Evolutionary conservation across 805 yeast species (phyloP).

Genomic region (Komagataella pastoris): DNA sequence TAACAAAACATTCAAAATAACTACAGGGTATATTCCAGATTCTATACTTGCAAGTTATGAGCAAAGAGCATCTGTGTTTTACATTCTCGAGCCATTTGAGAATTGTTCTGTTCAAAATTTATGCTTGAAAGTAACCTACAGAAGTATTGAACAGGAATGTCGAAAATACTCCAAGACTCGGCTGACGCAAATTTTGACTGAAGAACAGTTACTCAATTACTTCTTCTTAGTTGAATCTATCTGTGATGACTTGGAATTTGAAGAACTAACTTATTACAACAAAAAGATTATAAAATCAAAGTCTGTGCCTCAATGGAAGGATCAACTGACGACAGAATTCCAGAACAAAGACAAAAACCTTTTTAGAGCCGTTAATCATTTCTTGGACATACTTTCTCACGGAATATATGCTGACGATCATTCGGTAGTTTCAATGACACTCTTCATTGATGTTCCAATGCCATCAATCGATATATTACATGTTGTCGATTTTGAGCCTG

Average conservation of each 20-base stretch:
- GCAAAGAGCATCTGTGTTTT: conserved; percentile 57
- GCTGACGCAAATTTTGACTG: conserved; percentile 7
- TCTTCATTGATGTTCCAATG: conserved; percentile 40
- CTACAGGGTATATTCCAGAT: conserved; percentile 19
- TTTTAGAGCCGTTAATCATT: neutral
- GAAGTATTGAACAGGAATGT: conserved; percentile 34
- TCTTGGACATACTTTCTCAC: neutral
- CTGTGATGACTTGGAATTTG: conserved; percentile 9
- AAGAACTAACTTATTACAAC: neutral
- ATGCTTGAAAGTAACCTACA: conserved; percentile 28
- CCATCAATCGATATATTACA: conserved; percentile 53
- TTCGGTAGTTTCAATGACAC: neutral
- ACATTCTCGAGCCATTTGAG: conserved; percentile 25
- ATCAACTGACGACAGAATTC: conserved; percentile 4
- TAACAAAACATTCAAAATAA: conserved; percentile 9
- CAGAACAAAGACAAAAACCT: conserved; percentile 1
- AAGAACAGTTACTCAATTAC: conserved; percentile 9
- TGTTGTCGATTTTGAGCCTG: conserved; percentile 30
- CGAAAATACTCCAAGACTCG: conserved; percentile 10
- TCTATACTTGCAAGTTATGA: conserved; percentile 45
- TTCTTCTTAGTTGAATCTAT: conserved; percentile 9
- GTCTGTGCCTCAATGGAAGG: neutral
- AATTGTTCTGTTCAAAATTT: conserved; percentile 9
- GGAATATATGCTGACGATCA: conserved; percentile 3
- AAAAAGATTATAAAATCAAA: conserved; percentile 1